These are phyloP conservation scores for Persicaria maculosa DNA, from an alignment of 148 eudicot genomes.

Conservation along the genomic window DNA sequence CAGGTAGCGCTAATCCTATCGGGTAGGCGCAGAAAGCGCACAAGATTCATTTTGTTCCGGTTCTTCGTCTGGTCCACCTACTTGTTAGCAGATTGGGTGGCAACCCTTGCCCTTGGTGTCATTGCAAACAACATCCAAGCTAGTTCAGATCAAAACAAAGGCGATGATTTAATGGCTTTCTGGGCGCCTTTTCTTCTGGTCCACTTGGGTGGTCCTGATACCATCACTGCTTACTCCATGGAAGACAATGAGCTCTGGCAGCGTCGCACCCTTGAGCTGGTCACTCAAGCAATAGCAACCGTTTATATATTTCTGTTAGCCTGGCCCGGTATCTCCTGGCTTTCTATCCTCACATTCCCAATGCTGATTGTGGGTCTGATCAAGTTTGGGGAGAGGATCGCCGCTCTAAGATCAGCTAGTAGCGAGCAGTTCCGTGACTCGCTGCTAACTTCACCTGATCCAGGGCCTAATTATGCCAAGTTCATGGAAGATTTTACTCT, in stretches of 20 bases:
- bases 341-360: conserved; percentile 20
- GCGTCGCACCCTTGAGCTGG: conserved; percentile 34
- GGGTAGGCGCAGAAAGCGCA: conserved; percentile 26
- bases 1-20: conserved; percentile 23
- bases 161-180: conserved; percentile 16
- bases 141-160: no score
- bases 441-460: conserved; percentile 29
- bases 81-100: conserved; percentile 28
- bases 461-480: conserved; percentile 48
- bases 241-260: conserved; percentile 39
- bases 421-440: conserved; percentile 31
- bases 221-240: conserved; percentile 28
- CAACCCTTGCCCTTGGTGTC: conserved; percentile 25
- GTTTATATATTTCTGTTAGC: conserved; percentile 29
- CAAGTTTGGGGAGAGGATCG: conserved; percentile 38
- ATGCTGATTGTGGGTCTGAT: conserved; percentile 29
- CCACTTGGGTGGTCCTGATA: conserved; percentile 28
- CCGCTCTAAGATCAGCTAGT: conserved; percentile 35
- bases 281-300: conserved; percentile 20
- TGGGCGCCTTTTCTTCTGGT: conserved; percentile 29
- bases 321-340: conserved; percentile 21
- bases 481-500: conserved; percentile 43
- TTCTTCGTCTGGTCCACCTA: conserved; percentile 30
- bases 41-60: conserved; percentile 18
- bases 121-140: conserved; percentile 18